Base-by-base conservation (phyloP, 305 asterid species). In the Ilex paraguariensis region DNA sequence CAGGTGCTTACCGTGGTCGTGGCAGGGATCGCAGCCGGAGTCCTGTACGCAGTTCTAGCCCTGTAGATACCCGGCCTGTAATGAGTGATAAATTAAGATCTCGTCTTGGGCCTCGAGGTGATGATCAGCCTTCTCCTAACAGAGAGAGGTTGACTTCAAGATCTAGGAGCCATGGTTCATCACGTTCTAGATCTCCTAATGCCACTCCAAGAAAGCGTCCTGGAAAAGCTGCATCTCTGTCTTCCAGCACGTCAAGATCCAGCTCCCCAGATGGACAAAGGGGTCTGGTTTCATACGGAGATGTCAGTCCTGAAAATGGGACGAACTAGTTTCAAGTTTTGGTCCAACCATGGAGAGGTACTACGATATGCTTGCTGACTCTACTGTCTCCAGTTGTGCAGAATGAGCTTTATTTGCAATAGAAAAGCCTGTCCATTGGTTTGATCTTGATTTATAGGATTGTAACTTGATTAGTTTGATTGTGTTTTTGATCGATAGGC, bases 211-310 rank as follows among this genome's bases (percentile, higher is more conserved):
- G 76, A 73, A 82, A 74, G 84, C 84, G 61, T 30, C 52, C 70
- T 0, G 66, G 58, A 36, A 82, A 76, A 66, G 69, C 16, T 33
- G 62, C 80, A 21, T 55, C 86, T 28, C 69, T 73, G 48, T 66
- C 82, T 4, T 75, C 75, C 45, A 59, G 62, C 55, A 76, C 74
- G 50, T 84, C 95, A 53, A 70, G 72, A 15, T 80, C 95, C 68
- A 84, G 85, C 83, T 85, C 87, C 59, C 78, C 91, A 15, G 75
- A 61, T 63, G 87, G 77, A 55, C 84, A 59, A 60, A 80, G 93
- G 50, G 95, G 93, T 46, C 73, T 91, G 64, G 98, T 88, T 59
- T 88, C 97, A 0, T 88, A 88, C 32, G 95, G 74, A 10, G 98
- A 91, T 66, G 33, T 87, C 66, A 87, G 95, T 68, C 89, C 95